A percentile compares a stretch with the other conserved stretches of the same genome.
Conservation (phyloP, 371 early-diverging fungal genomes). For the Parasitella parasitica region DNA sequence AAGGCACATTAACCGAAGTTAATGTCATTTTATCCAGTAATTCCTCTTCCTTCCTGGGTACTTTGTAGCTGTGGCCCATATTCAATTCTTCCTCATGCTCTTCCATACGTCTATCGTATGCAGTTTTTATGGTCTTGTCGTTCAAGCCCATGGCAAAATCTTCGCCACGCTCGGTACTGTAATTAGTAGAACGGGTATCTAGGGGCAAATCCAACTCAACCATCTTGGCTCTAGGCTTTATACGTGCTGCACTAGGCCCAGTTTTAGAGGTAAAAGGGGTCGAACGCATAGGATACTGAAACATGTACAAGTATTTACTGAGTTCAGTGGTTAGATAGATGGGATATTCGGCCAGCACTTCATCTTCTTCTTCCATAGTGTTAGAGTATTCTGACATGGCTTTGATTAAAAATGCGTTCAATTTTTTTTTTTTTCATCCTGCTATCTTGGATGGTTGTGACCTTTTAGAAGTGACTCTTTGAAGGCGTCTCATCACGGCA, state of each 20-base stretch:
- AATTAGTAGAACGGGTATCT: slow-evolving; percentile 66
- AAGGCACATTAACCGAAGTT: slow-evolving; percentile 74
- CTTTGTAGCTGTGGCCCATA: slow-evolving; percentile 23
- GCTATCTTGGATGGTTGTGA: too few species aligned
- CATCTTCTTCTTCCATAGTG: slow-evolving; percentile 58
- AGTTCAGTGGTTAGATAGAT: slow-evolving; percentile 74
- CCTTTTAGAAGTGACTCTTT: too few species aligned
- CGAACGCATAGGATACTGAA: slow-evolving; percentile 83
- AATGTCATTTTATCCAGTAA: slow-evolving; percentile 77
- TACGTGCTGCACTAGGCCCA: slow-evolving; percentile 67
- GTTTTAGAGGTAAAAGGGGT: slow-evolving; percentile 44
- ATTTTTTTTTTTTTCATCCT: too few species aligned
- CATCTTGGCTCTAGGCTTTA: slow-evolving; percentile 78
- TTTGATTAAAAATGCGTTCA: too few species aligned
- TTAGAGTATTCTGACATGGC: not conserved
- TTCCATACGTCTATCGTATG: slow-evolving; percentile 60
- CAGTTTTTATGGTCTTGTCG: slow-evolving; percentile 68
- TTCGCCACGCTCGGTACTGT: slow-evolving; percentile 77
- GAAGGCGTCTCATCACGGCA: too few species aligned
- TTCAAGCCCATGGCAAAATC: slow-evolving; percentile 79
- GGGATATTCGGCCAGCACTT: slow-evolving; percentile 75
- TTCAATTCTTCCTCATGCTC: slow-evolving; percentile 48
- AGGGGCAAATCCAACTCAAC: slow-evolving; percentile 89
- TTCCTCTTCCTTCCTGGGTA: slow-evolving; percentile 39
- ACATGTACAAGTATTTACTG: slow-evolving; percentile 69